A percentile compares a stretch with the other conserved stretches of the same genome.
These are phyloP conservation scores for Venturia carpophila DNA, from an alignment of 2,329 filamentous ascomycete genomes.

Conservation along the genomic window DNA sequence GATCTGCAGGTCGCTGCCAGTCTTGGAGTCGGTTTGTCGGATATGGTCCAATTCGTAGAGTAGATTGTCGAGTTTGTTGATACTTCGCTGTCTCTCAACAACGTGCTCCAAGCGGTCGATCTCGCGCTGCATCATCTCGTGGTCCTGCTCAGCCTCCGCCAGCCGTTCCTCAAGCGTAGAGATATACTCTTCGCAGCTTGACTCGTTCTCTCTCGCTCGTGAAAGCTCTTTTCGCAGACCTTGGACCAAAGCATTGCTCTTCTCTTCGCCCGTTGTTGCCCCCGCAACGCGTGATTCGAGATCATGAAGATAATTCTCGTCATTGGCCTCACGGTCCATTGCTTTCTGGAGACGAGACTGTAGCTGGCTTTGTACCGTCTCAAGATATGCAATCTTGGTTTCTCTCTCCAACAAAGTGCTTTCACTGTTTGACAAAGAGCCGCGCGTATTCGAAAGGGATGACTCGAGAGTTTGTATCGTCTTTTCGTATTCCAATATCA, in stretches of 20 bases:
- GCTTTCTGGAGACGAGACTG: constrained; percentile 87
- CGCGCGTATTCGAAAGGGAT: constrained; percentile 79
- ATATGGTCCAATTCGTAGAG: constrained; percentile 77
- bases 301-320: constrained; percentile 87
- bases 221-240: constrained; percentile 89
- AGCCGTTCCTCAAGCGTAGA: constrained; percentile 91
- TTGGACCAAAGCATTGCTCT: constrained; percentile 73
- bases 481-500: constrained; percentile 96
- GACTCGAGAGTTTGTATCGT: constrained; percentile 92
- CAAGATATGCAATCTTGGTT: constrained; percentile 84
- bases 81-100: constrained; percentile 85
- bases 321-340: constrained; percentile 82
- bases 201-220: constrained; percentile 81
- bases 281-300: constrained; percentile 85
- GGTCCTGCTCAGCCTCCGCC: constrained; percentile 91
- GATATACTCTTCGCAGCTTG: constrained; percentile 90
- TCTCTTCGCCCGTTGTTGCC: constrained; percentile 85
- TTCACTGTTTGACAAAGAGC: constrained; percentile 75
- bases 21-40: constrained; percentile 30
- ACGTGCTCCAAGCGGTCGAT: constrained; percentile 91
- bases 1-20: constrained; percentile 24
- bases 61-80: constrained; percentile 89
- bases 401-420: constrained; percentile 85
- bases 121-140: constrained; percentile 93
- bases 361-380: constrained; percentile 85